Evolutionary conservation across 208 protist genomes (phyloP).

Genomic region (Herpetomonas tarakana): DNA sequence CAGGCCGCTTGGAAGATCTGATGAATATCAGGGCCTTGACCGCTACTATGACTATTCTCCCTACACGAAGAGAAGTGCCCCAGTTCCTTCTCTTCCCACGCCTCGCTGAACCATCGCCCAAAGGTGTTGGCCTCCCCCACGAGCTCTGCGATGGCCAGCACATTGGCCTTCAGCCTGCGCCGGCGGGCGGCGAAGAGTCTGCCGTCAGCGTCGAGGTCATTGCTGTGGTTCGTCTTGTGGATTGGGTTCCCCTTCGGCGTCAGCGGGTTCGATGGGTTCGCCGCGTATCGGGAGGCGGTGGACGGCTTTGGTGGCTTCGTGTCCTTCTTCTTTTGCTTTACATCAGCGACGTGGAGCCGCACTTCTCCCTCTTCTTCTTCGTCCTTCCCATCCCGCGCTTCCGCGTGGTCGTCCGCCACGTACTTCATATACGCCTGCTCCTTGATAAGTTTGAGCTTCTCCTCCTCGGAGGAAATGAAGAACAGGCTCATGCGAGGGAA

Average conservation of each 20-base stretch:
- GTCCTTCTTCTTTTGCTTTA: too few relatives aligned
- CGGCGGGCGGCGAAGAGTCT: constrained; percentile 10
- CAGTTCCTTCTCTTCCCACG: constrained; percentile 1
- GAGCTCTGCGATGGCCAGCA: constrained; percentile 5
- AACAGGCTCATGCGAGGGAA: constrained; percentile 63
- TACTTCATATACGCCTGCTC: background rate
- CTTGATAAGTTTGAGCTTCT: background rate
- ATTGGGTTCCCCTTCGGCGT: background rate
- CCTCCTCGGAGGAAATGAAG: background rate
- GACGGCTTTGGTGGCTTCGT: too few relatives aligned
- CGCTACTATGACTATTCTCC: background rate
- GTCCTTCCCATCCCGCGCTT: background rate
- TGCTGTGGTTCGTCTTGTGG: background rate
- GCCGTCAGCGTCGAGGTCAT: background rate
- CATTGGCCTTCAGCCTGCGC: constrained; percentile 5
- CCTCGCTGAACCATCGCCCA: background rate
- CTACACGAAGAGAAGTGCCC: background rate
- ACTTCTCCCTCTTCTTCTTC: too few relatives aligned
- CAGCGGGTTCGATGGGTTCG: background rate
- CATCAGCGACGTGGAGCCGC: too few relatives aligned
- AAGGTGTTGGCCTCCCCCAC: constrained; percentile 10
- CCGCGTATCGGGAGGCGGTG: background rate
- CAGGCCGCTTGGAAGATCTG: constrained; percentile 35
- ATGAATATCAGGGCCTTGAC: constrained; percentile 23
- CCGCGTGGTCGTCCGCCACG: background rate